A percentile compares a stretch with the other conserved stretches of the same genome.
phyloP scores from a whole-genome alignment of 768 basidiomycete species.

The Boletus fagicola region DNA sequence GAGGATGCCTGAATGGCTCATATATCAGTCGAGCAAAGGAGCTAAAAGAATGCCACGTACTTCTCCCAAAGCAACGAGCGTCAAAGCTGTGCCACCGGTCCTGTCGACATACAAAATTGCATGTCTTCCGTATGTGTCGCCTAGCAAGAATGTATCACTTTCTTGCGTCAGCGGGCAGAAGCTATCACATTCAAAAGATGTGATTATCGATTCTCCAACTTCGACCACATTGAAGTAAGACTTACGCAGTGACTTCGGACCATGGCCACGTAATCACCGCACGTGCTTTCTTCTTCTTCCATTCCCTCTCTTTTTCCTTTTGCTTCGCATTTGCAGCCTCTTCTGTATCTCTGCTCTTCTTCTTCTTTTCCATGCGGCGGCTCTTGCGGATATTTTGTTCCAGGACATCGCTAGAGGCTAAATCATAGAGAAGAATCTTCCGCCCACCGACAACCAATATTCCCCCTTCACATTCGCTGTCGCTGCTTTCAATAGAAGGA shows the following conservation, averaged over 20 bases:
- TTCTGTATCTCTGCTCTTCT: constrained; percentile 43
- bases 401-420: constrained; percentile 46
- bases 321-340: constrained; percentile 47
- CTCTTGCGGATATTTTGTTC: constrained; percentile 56
- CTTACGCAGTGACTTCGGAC: constrained; percentile 69
- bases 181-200: constrained; percentile 31
- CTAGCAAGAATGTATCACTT: constrained; percentile 53
- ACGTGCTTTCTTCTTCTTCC: constrained; percentile 51
- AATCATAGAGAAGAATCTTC: constrained; percentile 60
- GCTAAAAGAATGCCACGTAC: constrained; percentile 36
- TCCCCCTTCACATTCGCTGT: constrained; percentile 53
- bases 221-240: constrained; percentile 1
- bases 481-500: constrained; percentile 23
- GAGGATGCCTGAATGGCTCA: constrained; percentile 56
- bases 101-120: constrained; percentile 58
- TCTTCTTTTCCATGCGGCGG: constrained; percentile 50
- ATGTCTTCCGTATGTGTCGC: constrained; percentile 72
- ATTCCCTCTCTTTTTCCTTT: constrained; percentile 58
- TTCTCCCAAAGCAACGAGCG: constrained; percentile 69
- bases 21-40: constrained; percentile 8
- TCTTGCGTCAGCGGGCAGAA: constrained; percentile 51
- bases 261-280: constrained; percentile 73
- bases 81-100: constrained; percentile 37
- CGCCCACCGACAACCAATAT: constrained; percentile 68
- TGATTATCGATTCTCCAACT: background rate